Evolutionary conservation across 2,329 filamentous ascomycete species (phyloP), one percentile per base, ranked within the genome.

Genomic region (Clarireedia paspali): DNA sequence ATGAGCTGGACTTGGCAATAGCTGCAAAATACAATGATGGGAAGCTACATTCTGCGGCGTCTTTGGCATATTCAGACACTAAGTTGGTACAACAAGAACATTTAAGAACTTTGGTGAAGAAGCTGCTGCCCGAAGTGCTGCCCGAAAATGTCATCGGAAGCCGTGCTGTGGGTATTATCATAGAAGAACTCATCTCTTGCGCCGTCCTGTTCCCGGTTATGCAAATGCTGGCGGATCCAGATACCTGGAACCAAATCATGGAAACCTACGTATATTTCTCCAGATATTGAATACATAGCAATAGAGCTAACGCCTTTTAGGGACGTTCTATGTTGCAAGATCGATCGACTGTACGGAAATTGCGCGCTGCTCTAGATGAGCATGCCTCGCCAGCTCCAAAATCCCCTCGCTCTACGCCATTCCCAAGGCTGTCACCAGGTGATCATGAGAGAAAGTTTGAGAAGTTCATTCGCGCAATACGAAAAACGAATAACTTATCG

Each of bases 161-260:
- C 68, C 81, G 89, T 59, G 83, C 89, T 44, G 91, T 96, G 6
- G 83, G 82, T 34, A 87, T 86, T 38, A 75, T 99, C 53, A 80
- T 96, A 58, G 85, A 88, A 64, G 95, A 99, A 73, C 86, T 99
- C 59, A 83, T 96, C n/a, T 80, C 90, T 23, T 96, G 94, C 70
- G 89, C 90, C n/a, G 85, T 99, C 40, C 75, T 99, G 39, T 85
- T 84, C 44, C 94, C 94, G 0, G 75, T 95, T 23, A 78, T 96
- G 68, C 84, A 87, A 64, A 76, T 91, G 59, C 75, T 99, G 17
- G 83, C 89, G 5, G 92, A 99, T 64, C 91, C 95, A 1, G 95
- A 99, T 73, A 95, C 88, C 7, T 99, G 92, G 92, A 97, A 99
- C 66, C 91, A 96, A 70, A 72, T 96, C 58, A 90, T 97, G 79